Evolutionary conservation across 2,329 filamentous ascomycete species (phyloP), one percentile per base, ranked within the genome.

Genomic region (Epichloe gansuensis): DNA sequence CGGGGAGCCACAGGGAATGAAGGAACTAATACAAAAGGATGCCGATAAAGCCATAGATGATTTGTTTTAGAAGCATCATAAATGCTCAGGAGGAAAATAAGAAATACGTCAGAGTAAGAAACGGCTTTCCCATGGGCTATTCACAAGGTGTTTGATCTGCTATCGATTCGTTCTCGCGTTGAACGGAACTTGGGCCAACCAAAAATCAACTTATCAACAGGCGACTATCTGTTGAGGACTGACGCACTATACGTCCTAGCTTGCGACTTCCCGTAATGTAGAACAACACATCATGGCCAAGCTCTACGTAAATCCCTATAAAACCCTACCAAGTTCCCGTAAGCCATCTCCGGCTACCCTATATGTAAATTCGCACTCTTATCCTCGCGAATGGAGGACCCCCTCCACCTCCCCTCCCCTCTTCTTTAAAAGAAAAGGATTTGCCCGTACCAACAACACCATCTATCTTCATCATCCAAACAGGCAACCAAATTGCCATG

Each of bases 31-130:
- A 63, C 86, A 88, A 64, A 87, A 90, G 62, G 93, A 98, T 66
- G 88, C 91, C 8, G 91, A 96, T 67, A 96, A 96, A 72, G 83
- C 85, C 15, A 86, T 98, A 58, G 81, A 88, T 58, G 91, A 95
- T 67, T 72, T 98, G 55, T 83, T 95, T 60, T 93, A 65, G 43
- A 35, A 46, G 38, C 31, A 44, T 45, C 3, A 38, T 17, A 21
- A 31, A 25, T 2, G 6, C 34, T 25, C n/a, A n/a, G 7, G 34
- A 21, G 4, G 2, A 47, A n/a, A 34, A 34, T 4, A 35, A 15
- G 11, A 43, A 5, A 35, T 13, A 13, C 17, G 15, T 11, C 11
- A 37, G 23, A 35, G 23, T 5, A 35, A 39, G 13, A 28, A 28
- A 21, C 2, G 35, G 37, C 13, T 25, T 48, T 37, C n/a, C 11